Evolutionary conservation across 306 rosid genomes (phyloP), one percentile per base, ranked within the genome.

Genomic region (Dalbergia cochinchinensis): DNA sequence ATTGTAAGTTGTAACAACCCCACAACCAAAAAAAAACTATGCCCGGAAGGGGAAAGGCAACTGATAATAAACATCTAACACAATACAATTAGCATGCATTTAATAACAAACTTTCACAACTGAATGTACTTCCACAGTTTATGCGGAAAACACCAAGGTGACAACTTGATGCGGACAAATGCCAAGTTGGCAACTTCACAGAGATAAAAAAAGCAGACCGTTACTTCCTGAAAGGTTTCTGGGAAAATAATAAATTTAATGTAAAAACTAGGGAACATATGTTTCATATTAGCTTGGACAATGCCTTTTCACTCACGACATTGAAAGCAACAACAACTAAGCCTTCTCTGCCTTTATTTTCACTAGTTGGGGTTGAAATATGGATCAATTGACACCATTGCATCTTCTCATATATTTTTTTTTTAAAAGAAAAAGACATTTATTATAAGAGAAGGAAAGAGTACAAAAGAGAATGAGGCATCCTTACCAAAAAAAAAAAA

Each of bases 251-350:
- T 42, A 33, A 76, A 64, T 11, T 33, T 18, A 7, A 5, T 5
- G 65, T 37, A 76, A 65, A 26, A 45, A 19, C 5, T 64, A 35
- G 26, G 54, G 20, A 47, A 76, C 63, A 19, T n/a, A 11, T 4
- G 71, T 33, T 75, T 45, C 70, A 47, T 51, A 45, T 12, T 58
- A 13, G 53, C 60, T 62, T 41, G 26, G 41, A 53, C 51, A 77
- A 13, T 71, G 48, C 8, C 47, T 42, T 42, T 42, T 42, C 47
- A 42, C 16, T 50, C 47, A 42, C 8, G 47, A 8, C 41, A 37
- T 37, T 42, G 47, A 8, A 42, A 8, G 11, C 47, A 42, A 42
- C 47, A 50, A 50, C 16, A 4, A 13, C 57, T 4, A 14, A 13
- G 57, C 16, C 57, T 50, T 50, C 14, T 50, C 57, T 50, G 54